Evolutionary conservation across 192 early-diverging fungal species (phyloP).

Genomic region (Podila verticillata): DNA sequence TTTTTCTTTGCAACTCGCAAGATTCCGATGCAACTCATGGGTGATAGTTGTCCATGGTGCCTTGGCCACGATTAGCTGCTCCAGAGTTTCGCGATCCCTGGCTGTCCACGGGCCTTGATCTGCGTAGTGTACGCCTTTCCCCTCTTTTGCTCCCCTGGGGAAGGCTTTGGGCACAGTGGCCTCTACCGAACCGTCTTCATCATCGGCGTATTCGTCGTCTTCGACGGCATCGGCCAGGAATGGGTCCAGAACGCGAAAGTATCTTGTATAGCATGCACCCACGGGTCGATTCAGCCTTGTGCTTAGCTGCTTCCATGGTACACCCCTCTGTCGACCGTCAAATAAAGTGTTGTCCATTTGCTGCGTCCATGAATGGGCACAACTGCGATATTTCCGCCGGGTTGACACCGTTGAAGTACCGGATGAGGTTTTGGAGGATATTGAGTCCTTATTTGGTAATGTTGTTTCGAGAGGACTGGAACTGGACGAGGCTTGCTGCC

Average conservation of each 20-base stretch:
- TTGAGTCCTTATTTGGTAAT: background rate
- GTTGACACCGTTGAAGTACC: background rate
- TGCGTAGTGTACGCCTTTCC: slow-evolving; percentile 3
- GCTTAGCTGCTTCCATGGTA: slow-evolving; percentile 20
- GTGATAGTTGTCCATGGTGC: slow-evolving; percentile 25
- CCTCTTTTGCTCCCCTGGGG: background rate
- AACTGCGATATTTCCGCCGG: background rate
- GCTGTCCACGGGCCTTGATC: slow-evolving; percentile 37
- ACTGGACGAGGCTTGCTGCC: no score
- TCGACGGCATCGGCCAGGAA: slow-evolving; percentile 36
- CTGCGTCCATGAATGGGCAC: slow-evolving; percentile 1
- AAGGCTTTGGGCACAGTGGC: background rate
- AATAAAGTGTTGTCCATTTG: slow-evolving; percentile 26
- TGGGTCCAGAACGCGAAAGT: slow-evolving; percentile 42
- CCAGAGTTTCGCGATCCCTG: slow-evolving; percentile 26
- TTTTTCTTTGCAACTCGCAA: slow-evolving; percentile 40
- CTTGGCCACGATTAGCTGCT: slow-evolving; percentile 1
- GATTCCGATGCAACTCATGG: slow-evolving; percentile 26
- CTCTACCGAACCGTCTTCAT: background rate
- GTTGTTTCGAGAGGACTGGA: background rate
- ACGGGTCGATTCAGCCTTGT: slow-evolving; percentile 3
- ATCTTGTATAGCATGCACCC: slow-evolving; percentile 26
- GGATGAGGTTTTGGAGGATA: no score
- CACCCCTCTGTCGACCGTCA: slow-evolving; percentile 23
- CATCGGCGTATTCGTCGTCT: slow-evolving; percentile 4